Conservation (phyloP, 176 grass and related monocot species). For the Zizania latifolia region DNA sequence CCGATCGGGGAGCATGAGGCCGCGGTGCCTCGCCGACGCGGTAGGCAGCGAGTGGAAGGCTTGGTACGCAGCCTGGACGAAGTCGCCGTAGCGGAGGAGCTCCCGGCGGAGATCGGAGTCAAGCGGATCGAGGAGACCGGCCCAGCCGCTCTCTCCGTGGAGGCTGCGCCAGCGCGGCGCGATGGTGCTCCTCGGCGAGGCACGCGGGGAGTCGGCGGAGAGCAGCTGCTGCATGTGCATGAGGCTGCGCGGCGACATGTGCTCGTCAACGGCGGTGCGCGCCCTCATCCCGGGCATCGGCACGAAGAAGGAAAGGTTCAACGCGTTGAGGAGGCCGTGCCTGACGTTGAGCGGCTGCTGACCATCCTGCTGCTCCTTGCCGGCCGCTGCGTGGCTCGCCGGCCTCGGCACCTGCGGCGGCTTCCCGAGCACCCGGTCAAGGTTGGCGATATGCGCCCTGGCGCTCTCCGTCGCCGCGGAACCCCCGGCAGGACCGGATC, state of each 20-base stretch:
- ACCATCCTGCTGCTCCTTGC: background rate
- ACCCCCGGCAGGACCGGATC: background rate
- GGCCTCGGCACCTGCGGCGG: conserved; percentile 14
- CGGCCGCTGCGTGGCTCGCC: background rate
- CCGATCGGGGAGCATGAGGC: conserved; percentile 67
- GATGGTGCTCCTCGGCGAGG: conserved; percentile 59
- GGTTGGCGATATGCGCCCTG: conserved; percentile 56
- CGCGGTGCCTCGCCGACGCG: conserved; percentile 39
- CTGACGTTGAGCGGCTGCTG: conserved; percentile 33
- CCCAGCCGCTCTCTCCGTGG: conserved; percentile 59
- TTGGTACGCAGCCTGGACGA: conserved; percentile 73
- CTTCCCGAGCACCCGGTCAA: conserved; percentile 80
- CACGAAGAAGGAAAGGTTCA: conserved; percentile 64
- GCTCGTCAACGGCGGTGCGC: conserved; percentile 45
- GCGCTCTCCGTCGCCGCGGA: background rate
- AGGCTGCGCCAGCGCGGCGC: conserved; percentile 55
- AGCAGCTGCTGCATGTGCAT: conserved; percentile 83
- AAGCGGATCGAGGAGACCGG: conserved; percentile 71
- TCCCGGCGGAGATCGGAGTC: conserved; percentile 87
- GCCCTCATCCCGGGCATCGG: conserved; percentile 42
- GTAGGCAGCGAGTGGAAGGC: conserved; percentile 80
- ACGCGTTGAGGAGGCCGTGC: conserved; percentile 45
- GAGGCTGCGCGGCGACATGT: conserved; percentile 82
- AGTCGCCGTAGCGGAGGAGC: conserved; percentile 81
- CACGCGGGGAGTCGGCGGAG: conserved; percentile 52